Evolutionary conservation across 371 early-diverging fungal genomes (phyloP), one percentile per base, ranked within the genome.

Genomic region (Mortierella sp.): DNA sequence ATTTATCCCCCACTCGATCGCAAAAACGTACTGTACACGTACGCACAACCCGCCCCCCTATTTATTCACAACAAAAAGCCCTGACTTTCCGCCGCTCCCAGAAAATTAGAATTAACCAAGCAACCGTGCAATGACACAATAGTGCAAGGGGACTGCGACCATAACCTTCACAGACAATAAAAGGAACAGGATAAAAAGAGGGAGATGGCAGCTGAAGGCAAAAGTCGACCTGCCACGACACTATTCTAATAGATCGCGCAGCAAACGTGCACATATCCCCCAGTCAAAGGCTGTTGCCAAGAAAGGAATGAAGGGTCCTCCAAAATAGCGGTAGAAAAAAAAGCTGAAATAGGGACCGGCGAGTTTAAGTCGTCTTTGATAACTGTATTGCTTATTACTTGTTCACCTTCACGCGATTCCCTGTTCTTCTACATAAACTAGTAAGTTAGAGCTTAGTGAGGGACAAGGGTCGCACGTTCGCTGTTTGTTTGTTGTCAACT

Each of bases 231-330:
- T 16, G 27, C 32, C 29, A 32, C n/a, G 73, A 21, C 16, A 29
- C 14, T 38, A 4, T 60, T 71, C 60, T 63, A 44, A 12, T 77
- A 65, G 29, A 48, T 41, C 73, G 56, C 21, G 44, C 58, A 56
- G 68, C 27, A 43, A 18, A 43, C 29, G 38, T 24, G 5, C 32
- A 12, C 11, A 29, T 56, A 12, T 56, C 27, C 10, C 29, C 58
- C 11, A 11, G 10, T 10, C 16, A 11, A 14, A 24, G 76, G 76
- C 76, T 71, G 71, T 76, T 78, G 77, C 71, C 77, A 72, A 77
- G 72, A 51, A 58, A 58, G 60, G 35, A 72, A 77, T 49, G 60
- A 32, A 32, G 48, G 24, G 48, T 41, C 32, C 29, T n/a, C 55
- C 29, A 27, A 43, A 75, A 4, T 32, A 32, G 4, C 32, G 29